Evolutionary conservation across 345 rosid genomes (phyloP).

Genomic region (Eucalyptus erythrocorys): DNA sequence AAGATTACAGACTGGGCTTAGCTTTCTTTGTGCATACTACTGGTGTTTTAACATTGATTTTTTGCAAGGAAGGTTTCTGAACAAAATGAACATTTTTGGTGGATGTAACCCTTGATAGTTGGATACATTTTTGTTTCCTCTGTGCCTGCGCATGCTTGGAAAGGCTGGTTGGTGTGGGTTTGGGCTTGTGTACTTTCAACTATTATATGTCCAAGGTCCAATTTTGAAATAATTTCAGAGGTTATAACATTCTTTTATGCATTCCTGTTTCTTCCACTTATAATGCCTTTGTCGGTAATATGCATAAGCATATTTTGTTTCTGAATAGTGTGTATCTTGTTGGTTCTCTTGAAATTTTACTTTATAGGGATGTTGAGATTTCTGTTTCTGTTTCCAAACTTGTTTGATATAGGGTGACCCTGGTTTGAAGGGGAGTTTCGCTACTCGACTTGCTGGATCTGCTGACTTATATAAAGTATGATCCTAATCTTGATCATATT

Average conservation of each 20-base stretch:
- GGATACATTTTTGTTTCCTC: background rate
- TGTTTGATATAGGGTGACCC: conserved; percentile 53
- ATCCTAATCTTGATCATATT: background rate
- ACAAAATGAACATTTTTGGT: background rate
- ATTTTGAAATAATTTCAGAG: background rate
- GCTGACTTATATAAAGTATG: conserved; percentile 74
- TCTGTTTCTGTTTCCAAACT: background rate
- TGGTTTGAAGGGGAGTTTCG: conserved; percentile 89
- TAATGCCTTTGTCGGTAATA: background rate
- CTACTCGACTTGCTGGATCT: conserved; percentile 86
- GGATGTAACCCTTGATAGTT: background rate
- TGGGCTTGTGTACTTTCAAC: background rate
- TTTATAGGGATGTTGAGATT: background rate
- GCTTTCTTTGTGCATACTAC: background rate
- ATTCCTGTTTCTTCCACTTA: background rate
- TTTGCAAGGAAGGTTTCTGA: background rate
- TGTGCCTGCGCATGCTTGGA: background rate
- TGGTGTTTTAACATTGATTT: background rate
- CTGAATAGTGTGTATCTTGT: background rate
- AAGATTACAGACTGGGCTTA: background rate
- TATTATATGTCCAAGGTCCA: background rate
- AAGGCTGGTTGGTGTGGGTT: background rate
- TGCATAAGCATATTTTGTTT: background rate
- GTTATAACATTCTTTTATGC: background rate
- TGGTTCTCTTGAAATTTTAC: background rate